These are phyloP conservation scores for Hyphopichia pseudoburtonii DNA, from an alignment of 1,139 yeast species.

Conservation along the genomic window DNA sequence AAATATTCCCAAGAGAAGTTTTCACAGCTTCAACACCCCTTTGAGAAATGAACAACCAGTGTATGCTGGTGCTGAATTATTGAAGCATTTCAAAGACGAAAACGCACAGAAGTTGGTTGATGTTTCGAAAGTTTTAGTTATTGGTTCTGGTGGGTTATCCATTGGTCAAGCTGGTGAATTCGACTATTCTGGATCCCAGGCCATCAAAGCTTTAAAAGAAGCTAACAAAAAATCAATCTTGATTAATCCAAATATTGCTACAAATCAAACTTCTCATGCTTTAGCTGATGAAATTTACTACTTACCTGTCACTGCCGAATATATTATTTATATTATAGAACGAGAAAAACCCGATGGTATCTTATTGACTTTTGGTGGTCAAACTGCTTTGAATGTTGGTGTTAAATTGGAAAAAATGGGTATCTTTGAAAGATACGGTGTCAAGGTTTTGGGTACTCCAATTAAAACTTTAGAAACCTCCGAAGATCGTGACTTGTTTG, in stretches of 20 bases:
- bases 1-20: neutral
- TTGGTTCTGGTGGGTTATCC: constrained; percentile 98
- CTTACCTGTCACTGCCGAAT: constrained; percentile 94
- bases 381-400: constrained; percentile 96
- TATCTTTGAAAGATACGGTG: constrained; percentile 89
- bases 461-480: constrained; percentile 95
- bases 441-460: constrained; percentile 93
- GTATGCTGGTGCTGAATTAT: constrained; percentile 35
- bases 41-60: constrained; percentile 3
- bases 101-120: constrained; percentile 72
- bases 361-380: constrained; percentile 97
- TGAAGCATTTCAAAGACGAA: constrained; percentile 35
- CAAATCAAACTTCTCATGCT: constrained; percentile 97
- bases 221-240: constrained; percentile 95
- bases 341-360: constrained; percentile 97
- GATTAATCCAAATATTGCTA: constrained; percentile 97
- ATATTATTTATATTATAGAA: constrained; percentile 90
- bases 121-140: constrained; percentile 83
- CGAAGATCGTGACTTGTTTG: constrained; percentile 95
- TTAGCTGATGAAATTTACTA: constrained; percentile 97
- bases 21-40: constrained; percentile 1
- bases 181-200: constrained; percentile 97
- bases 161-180: constrained; percentile 99
- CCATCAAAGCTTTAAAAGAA: constrained; percentile 91
- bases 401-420: constrained; percentile 75